phyloP scores from a whole-genome alignment of 73 alveolate genomes.

The Paramecium sonneborni region DNA sequence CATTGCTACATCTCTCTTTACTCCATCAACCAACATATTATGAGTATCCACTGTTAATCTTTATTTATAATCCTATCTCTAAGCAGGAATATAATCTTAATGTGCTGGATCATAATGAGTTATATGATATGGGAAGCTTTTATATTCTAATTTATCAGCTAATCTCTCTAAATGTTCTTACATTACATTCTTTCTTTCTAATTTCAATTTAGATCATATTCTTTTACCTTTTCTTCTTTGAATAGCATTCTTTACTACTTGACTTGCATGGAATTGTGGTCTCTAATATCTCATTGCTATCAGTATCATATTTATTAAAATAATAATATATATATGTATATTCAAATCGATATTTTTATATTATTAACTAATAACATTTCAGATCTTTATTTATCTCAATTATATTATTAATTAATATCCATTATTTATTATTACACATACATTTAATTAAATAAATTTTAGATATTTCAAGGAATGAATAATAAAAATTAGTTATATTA shows the following conservation, averaged over 20 bases:
- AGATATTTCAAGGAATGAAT: neutral
- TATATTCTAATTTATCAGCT: neutral
- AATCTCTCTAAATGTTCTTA: neutral
- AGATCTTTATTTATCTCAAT: too few relatives aligned
- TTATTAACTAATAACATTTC: too few relatives aligned
- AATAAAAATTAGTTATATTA: neutral
- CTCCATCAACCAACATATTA: conserved; percentile 43
- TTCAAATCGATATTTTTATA: too few relatives aligned
- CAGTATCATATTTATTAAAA: neutral
- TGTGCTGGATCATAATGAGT: conserved; percentile 22
- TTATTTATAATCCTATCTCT: neutral
- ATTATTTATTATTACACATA: too few relatives aligned
- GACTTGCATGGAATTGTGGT: neutral
- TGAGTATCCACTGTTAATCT: conserved; percentile 8
- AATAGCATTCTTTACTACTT: neutral
- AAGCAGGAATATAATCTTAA: neutral
- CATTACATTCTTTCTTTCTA: neutral
- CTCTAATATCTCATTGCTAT: neutral
- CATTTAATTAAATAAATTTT: too few relatives aligned
- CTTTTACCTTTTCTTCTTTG: neutral
- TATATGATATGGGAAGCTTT: neutral
- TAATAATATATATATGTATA: neutral
- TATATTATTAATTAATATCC: too few relatives aligned
- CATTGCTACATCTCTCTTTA: conserved; percentile 43
- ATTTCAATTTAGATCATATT: neutral